A percentile compares a stretch with the other conserved stretches of the same genome.
Conservation (phyloP, 805 yeast species). For the Candida adriatica region DNA sequence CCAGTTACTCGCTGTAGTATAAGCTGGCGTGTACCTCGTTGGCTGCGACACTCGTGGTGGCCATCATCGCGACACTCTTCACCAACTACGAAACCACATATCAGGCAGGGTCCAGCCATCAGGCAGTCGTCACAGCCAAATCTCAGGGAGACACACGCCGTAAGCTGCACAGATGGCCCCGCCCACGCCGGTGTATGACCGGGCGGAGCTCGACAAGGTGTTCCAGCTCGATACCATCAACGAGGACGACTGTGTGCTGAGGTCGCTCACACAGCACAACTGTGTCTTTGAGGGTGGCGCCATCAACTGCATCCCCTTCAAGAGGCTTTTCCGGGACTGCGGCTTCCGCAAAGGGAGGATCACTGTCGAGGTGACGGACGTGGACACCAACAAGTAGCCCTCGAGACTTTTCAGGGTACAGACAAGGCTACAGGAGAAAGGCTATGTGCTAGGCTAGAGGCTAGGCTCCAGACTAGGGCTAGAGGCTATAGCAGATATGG, state of each 20-base stretch:
- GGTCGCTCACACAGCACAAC: conserved; percentile 38
- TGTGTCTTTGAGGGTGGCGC: conserved; percentile 39
- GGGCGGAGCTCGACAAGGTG: conserved; percentile 28
- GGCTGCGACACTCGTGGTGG: too few relatives aligned
- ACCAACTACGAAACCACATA: too few relatives aligned
- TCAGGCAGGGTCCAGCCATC: too few relatives aligned
- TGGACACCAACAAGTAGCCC: conserved; percentile 23
- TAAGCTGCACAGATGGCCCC: conserved; percentile 35
- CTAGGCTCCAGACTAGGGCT: too few relatives aligned
- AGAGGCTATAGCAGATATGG: too few relatives aligned
- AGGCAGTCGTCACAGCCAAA: too few relatives aligned
- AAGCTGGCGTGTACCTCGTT: too few relatives aligned
- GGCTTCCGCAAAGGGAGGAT: conserved; percentile 17
- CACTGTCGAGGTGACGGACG: conserved; percentile 33
- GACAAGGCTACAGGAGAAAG: too few relatives aligned
- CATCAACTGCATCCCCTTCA: conserved; percentile 42
- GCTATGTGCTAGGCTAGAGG: too few relatives aligned
- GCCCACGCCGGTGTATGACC: conserved; percentile 37
- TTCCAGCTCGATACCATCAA: conserved; percentile 16
- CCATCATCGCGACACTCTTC: too few relatives aligned
- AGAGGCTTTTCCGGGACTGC: conserved; percentile 39
- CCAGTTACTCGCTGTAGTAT: too few relatives aligned
- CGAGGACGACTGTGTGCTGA: conserved; percentile 25
- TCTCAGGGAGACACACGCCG: too few relatives aligned
- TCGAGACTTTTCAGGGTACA: conserved; percentile 3